Percentiles rank a stretch among this genome's conserved stretches.
Conservation (phyloP, 139 green algal species). For the Picochlorum sp. region DNA sequence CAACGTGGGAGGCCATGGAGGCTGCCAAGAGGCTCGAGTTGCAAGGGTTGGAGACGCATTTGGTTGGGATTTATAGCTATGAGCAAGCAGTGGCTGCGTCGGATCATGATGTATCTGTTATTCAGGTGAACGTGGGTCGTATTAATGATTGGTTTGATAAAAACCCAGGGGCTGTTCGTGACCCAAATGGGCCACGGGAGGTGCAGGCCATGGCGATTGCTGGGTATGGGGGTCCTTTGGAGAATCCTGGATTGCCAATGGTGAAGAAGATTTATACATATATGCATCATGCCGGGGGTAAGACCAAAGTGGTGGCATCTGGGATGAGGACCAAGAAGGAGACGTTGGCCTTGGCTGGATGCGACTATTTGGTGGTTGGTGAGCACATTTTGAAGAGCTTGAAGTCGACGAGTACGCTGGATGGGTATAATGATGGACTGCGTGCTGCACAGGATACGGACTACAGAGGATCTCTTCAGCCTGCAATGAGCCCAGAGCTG, state of each 20-base stretch:
- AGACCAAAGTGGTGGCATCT: conserved; percentile 70
- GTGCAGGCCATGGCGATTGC: conserved; percentile 17
- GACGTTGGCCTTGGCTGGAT: conserved; percentile 60
- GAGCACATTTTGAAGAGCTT: conserved; percentile 44
- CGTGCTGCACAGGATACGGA: neutral
- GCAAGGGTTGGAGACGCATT: conserved; percentile 51
- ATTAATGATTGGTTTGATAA: conserved; percentile 77
- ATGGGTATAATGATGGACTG: conserved; percentile 64
- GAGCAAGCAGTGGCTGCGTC: conserved; percentile 61
- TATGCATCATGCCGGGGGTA: conserved; percentile 46
- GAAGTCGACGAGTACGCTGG: conserved; percentile 32
- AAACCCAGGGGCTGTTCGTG: conserved; percentile 61
- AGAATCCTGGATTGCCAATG: conserved; percentile 60
- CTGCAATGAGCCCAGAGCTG: conserved; percentile 9
- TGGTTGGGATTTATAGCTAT: conserved; percentile 61
- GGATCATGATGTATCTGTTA: conserved; percentile 61
- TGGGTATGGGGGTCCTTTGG: conserved; percentile 25
- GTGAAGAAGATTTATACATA: conserved; percentile 69
- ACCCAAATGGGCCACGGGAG: conserved; percentile 38
- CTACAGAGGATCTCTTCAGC: neutral
- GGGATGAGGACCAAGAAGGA: conserved; percentile 66
- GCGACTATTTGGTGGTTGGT: conserved; percentile 63
- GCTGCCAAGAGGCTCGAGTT: conserved; percentile 56
- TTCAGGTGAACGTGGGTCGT: conserved; percentile 70
- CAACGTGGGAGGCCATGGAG: conserved; percentile 68